These are phyloP conservation scores for Hypoxylon sp. DNA, from an alignment of 2,329 filamentous ascomycete species.

Conservation along the genomic window DNA sequence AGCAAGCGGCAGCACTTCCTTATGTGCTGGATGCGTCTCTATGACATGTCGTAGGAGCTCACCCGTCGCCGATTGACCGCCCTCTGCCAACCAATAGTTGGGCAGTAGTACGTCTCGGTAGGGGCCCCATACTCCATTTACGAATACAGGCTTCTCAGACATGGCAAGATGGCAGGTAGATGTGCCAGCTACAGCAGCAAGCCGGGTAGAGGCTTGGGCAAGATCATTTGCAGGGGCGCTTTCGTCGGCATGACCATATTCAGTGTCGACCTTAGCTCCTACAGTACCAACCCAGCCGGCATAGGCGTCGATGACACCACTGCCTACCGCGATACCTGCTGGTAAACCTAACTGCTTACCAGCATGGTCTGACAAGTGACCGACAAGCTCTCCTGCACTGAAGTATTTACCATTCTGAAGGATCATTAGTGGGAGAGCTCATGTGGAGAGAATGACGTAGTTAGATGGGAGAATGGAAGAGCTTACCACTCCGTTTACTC, in stretches of 20 bases:
- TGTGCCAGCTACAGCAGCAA: slow-evolving; percentile 94
- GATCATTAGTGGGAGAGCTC: slow-evolving; percentile 34
- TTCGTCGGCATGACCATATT: slow-evolving; percentile 71
- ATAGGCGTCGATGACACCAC: slow-evolving; percentile 97
- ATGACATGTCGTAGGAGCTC: slow-evolving; percentile 94
- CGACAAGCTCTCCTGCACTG: slow-evolving; percentile 91
- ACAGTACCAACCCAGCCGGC: slow-evolving; percentile 99
- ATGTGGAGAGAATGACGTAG: slow-evolving; percentile 18
- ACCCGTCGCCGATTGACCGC: slow-evolving; percentile 94
- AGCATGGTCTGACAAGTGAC: slow-evolving; percentile 83
- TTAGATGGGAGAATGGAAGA: slow-evolving; percentile 46
- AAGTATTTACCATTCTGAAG: slow-evolving; percentile 86
- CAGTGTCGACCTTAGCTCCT: slow-evolving; percentile 89
- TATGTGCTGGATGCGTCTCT: slow-evolving; percentile 91
- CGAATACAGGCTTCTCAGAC: slow-evolving; percentile 92
- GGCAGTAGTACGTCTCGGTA: slow-evolving; percentile 94
- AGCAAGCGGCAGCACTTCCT: slow-evolving; percentile 79
- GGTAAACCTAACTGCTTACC: slow-evolving; percentile 84
- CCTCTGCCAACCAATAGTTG: slow-evolving; percentile 95
- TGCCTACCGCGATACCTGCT: slow-evolving; percentile 89
- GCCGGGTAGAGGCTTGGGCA: slow-evolving; percentile 89
- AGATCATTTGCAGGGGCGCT: slow-evolving; percentile 80
- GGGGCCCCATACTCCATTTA: slow-evolving; percentile 94
- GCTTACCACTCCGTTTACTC: slow-evolving; percentile 92
- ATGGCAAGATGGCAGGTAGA: slow-evolving; percentile 98